Evolutionary conservation across 257 asterid species (phyloP).

Genomic region (Nemophila menziesii): DNA sequence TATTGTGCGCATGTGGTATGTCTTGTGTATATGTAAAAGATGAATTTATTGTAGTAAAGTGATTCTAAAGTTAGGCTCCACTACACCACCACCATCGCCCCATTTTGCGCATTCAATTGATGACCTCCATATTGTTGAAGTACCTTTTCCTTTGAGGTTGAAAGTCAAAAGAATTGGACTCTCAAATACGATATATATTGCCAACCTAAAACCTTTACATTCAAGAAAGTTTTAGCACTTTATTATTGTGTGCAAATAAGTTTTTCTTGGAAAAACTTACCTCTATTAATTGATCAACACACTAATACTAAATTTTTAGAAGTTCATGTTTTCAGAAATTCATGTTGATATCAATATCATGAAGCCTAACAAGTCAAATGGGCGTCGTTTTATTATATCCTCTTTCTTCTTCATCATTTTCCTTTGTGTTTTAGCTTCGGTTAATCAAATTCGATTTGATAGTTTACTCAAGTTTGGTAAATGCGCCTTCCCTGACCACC

Average conservation of each 20-base stretch:
- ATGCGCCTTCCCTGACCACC: constrained; percentile 27
- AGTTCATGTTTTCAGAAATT: background rate
- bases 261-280: too few relatives aligned
- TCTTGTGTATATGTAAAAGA: too few relatives aligned
- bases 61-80: constrained; percentile 27
- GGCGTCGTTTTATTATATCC: constrained; percentile 36
- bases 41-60: constrained; percentile 17
- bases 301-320: background rate
- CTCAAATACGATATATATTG: constrained; percentile 23
- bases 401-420: constrained; percentile 48
- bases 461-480: constrained; percentile 28
- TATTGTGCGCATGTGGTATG: constrained; percentile 9
- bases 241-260: constrained; percentile 12
- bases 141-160: constrained; percentile 23
- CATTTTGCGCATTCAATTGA: background rate
- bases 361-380: constrained; percentile 31
- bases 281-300: background rate
- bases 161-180: constrained; percentile 35
- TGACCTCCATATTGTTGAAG: constrained; percentile 1
- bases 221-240: constrained; percentile 20
- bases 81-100: constrained; percentile 13
- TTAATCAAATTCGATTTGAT: constrained; percentile 53
- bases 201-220: constrained; percentile 34
- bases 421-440: constrained; percentile 55
- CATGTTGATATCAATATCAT: constrained; percentile 22